Conservation (phyloP, 1,284 basidiomycete species). For the Cryptococcus floricola region DNA sequence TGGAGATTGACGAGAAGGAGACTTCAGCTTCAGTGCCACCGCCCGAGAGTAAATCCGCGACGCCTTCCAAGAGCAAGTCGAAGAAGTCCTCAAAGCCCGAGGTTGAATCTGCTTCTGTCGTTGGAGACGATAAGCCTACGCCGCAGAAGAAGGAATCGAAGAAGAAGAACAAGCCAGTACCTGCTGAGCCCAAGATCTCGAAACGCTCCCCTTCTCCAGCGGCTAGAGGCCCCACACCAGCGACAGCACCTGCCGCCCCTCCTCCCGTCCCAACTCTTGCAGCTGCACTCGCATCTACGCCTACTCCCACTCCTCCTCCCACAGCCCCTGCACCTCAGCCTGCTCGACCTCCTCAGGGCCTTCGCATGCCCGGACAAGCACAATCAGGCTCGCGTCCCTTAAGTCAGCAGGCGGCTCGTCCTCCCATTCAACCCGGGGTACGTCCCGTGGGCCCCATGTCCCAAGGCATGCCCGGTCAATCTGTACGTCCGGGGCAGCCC, state of each 20-base stretch:
- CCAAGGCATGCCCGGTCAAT: slow-evolving; percentile 1
- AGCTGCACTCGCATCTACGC: not conserved
- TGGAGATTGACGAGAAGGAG: slow-evolving; percentile 10
- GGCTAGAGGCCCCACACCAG: not conserved
- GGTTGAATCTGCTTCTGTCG: not conserved
- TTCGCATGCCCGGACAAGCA: not conserved
- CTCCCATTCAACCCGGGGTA: slow-evolving; percentile 6
- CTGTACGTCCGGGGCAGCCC: slow-evolving; percentile 2
- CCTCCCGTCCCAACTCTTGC: slow-evolving; percentile 4
- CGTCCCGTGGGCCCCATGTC: slow-evolving; percentile 7
- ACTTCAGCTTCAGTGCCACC: not conserved
- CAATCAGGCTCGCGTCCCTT: not conserved
- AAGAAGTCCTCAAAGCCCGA: slow-evolving; percentile 14
- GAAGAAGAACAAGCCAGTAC: slow-evolving; percentile 22
- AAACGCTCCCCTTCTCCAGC: slow-evolving; percentile 8
- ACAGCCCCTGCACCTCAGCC: slow-evolving; percentile 7
- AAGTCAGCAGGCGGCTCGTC: slow-evolving; percentile 8
- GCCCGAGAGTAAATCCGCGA: slow-evolving; percentile 2
- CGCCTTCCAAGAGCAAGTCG: not conserved
- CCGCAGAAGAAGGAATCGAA: slow-evolving; percentile 22
- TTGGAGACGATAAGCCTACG: slow-evolving; percentile 9
- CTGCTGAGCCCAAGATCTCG: slow-evolving; percentile 4
- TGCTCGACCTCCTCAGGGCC: slow-evolving; percentile 5
- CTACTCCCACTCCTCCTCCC: not conserved
- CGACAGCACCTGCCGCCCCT: not conserved